A percentile compares a stretch with the other conserved stretches of the same genome.
These are phyloP conservation scores for Talaromyces sp. DNA, from an alignment of 2,329 filamentous ascomycete species.

Conservation along the genomic window DNA sequence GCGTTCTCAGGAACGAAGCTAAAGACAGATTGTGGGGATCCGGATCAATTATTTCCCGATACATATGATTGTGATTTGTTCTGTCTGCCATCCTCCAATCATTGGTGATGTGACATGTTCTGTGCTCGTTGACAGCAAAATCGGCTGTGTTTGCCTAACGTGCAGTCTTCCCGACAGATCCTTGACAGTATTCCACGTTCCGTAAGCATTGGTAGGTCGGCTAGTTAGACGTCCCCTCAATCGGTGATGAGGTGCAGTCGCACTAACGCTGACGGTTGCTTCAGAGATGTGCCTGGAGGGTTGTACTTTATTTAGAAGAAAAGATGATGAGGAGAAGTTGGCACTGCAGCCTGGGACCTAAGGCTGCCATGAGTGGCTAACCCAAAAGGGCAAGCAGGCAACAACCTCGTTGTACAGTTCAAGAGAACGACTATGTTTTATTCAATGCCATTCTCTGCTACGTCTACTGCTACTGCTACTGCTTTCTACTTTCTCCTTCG, in stretches of 20 bases:
- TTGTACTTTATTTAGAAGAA: background rate
- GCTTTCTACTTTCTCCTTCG: background rate
- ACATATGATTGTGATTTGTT: background rate
- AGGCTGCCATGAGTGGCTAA: conserved; percentile 5
- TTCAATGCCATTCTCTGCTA: background rate
- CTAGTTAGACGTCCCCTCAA: background rate
- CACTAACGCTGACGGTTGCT: background rate
- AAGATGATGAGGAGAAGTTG: background rate
- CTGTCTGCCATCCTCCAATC: background rate
- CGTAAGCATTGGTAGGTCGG: background rate
- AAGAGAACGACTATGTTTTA: background rate
- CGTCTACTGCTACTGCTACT: background rate
- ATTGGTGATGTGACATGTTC: background rate
- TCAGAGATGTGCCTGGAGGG: background rate
- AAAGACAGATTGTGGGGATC: background rate
- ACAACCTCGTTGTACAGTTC: conserved; percentile 5
- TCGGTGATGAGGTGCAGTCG: no score
- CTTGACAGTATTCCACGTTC: background rate
- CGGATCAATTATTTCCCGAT: conserved; percentile 10
- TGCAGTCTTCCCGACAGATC: background rate
- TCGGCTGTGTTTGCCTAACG: background rate
- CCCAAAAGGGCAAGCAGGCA: conserved; percentile 9
- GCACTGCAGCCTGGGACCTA: background rate
- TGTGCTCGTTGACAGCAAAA: background rate
- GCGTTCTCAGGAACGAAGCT: background rate